These are phyloP conservation scores for Neophaeococcomyces mojaviensis DNA, from an alignment of 2,329 filamentous ascomycete genomes.

Conservation along the genomic window DNA sequence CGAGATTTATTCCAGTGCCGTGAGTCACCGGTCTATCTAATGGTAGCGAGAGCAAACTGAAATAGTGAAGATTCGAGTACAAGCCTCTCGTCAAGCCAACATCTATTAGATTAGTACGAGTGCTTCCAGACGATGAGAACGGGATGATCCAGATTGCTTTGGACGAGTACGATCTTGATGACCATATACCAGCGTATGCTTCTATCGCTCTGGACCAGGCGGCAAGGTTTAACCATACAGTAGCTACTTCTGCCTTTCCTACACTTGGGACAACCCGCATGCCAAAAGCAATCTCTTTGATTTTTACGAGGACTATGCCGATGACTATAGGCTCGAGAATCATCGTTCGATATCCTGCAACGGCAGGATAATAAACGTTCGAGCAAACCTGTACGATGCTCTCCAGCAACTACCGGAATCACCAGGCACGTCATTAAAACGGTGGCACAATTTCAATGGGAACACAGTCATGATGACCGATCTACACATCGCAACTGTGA, in stretches of 20 bases:
- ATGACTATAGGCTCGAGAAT: neutral
- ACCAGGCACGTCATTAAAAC: neutral
- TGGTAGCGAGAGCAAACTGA: neutral
- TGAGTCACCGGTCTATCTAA: neutral
- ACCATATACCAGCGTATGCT: neutral
- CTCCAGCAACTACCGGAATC: slow-evolving; percentile 1
- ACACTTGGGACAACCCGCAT: slow-evolving; percentile 1
- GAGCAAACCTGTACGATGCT: slow-evolving; percentile 1
- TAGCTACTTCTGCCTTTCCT: slow-evolving; percentile 1
- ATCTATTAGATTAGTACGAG: neutral
- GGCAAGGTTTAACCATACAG: neutral
- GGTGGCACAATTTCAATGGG: neutral
- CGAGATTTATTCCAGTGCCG: neutral
- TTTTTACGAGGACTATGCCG: neutral
- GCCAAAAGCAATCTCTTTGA: neutral
- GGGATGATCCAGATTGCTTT: neutral
- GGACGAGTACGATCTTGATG: slow-evolving; percentile 1
- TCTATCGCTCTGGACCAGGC: neutral
- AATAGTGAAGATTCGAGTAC: neutral
- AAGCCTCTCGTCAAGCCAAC: neutral
- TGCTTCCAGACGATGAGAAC: slow-evolving; percentile 1
- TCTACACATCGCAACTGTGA: neutral
- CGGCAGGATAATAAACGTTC: neutral
- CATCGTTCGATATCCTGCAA: neutral
- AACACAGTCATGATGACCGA: neutral